Conservation (phyloP, 179 eudicot genomes). For the Spinacia oleracea region DNA sequence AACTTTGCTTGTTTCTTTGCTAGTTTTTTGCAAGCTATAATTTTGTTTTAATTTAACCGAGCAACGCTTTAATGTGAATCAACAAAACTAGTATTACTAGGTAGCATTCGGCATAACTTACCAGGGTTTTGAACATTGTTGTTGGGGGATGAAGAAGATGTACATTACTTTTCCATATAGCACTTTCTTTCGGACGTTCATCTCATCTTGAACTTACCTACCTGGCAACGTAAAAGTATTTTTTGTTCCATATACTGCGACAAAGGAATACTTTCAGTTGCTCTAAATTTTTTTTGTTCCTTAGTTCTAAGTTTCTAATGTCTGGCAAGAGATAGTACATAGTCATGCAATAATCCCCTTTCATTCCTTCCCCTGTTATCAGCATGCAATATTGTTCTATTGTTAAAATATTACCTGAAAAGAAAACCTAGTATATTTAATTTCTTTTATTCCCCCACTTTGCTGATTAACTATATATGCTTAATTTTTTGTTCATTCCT, state of each 20-base stretch:
- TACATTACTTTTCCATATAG: neutral
- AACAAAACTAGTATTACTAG: too few relatives aligned
- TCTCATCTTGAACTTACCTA: neutral
- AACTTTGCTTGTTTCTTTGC: too few relatives aligned
- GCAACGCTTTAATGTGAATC: too few relatives aligned
- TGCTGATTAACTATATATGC: too few relatives aligned
- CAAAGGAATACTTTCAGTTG: neutral
- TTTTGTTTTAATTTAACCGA: too few relatives aligned
- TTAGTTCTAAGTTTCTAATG: neutral
- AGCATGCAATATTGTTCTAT: neutral
- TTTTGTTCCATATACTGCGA: neutral
- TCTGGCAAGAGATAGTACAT: neutral
- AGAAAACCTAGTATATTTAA: too few relatives aligned
- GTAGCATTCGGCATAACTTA: too few relatives aligned
- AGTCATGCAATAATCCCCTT: neutral
- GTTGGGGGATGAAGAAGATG: neutral
- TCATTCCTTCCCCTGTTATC: neutral
- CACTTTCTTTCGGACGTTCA: neutral
- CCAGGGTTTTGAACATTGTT: neutral
- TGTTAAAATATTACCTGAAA: neutral
- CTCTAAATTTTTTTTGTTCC: neutral
- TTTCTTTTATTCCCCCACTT: too few relatives aligned
- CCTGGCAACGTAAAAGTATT: neutral
- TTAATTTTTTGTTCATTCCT: too few relatives aligned
- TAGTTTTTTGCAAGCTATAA: too few relatives aligned